Evolutionary conservation across 1,284 basidiomycete species (phyloP).

Genomic region (Moesziomyces sp.): DNA sequence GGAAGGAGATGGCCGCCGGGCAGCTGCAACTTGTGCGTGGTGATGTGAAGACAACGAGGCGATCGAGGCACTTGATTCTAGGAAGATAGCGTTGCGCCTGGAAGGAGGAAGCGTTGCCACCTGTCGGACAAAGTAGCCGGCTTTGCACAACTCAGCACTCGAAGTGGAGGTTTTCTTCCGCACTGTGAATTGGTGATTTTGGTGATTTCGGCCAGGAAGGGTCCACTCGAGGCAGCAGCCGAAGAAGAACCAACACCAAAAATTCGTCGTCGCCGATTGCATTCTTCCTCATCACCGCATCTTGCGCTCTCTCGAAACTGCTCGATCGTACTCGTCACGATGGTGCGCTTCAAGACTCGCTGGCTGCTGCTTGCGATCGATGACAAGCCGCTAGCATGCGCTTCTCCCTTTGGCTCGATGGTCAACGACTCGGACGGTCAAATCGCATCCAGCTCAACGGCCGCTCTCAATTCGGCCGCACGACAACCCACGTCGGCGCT

Average conservation of each 20-base stretch:
- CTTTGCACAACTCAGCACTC: conserved; percentile 13
- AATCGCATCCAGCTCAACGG: conserved; percentile 8
- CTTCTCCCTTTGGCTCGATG: conserved; percentile 11
- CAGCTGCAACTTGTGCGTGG: no score
- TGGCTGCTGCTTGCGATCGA: conserved; percentile 50
- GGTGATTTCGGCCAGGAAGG: no score
- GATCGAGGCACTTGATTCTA: no score
- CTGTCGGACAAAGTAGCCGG: neutral
- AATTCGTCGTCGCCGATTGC: no score
- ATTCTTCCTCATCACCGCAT: neutral
- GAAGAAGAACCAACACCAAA: no score
- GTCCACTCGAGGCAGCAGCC: no score
- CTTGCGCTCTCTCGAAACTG: neutral
- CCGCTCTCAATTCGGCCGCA: conserved; percentile 1
- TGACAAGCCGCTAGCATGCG: conserved; percentile 18
- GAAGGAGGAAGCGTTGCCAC: neutral
- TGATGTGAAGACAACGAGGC: neutral
- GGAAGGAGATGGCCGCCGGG: no score
- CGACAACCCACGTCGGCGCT: neutral
- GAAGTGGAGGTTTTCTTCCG: no score
- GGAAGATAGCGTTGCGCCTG: no score
- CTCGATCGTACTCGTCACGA: neutral
- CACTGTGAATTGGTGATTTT: no score
- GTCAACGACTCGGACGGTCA: conserved; percentile 1
- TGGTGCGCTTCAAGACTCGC: conserved; percentile 55